Conservation (phyloP, 768 basidiomycete genomes). For the Lentinula sp. region DNA sequence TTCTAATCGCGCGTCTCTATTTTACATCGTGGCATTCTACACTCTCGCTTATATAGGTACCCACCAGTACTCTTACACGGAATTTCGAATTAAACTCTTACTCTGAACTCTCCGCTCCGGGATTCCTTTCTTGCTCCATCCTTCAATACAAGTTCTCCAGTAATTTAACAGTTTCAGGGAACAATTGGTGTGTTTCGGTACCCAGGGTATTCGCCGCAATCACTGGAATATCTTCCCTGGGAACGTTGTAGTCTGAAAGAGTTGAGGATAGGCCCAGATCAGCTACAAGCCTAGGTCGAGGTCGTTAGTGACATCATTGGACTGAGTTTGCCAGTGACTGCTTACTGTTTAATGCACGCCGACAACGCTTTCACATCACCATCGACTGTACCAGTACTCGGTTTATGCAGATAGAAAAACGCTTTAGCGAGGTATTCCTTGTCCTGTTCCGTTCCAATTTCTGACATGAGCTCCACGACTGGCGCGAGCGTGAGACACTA, state of each 20-base stretch:
- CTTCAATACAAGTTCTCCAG: conserved; percentile 32
- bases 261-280: conserved; percentile 53
- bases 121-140: neutral
- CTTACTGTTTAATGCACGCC: conserved; percentile 45
- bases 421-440: conserved; percentile 53
- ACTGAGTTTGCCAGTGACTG: conserved; percentile 15
- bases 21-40: neutral
- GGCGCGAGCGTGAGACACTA: conserved; percentile 71
- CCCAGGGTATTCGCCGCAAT: conserved; percentile 49
- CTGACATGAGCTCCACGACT: conserved; percentile 53
- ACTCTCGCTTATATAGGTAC: neutral
- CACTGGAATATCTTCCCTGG: conserved; percentile 41
- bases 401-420: conserved; percentile 51
- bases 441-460: conserved; percentile 51
- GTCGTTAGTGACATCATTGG: neutral
- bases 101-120: neutral
- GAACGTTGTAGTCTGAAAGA: conserved; percentile 59
- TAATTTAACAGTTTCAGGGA: conserved; percentile 39
- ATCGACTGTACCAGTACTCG: conserved; percentile 57
- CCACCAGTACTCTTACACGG: neutral
- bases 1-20: neutral
- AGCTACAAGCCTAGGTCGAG: conserved; percentile 44
- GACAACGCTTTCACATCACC: conserved; percentile 56
- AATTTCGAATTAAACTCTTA: neutral
- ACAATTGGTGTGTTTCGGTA: conserved; percentile 29